Conservation (phyloP, 2,329 filamentous ascomycete species). For the Alternaria metachromatica region DNA sequence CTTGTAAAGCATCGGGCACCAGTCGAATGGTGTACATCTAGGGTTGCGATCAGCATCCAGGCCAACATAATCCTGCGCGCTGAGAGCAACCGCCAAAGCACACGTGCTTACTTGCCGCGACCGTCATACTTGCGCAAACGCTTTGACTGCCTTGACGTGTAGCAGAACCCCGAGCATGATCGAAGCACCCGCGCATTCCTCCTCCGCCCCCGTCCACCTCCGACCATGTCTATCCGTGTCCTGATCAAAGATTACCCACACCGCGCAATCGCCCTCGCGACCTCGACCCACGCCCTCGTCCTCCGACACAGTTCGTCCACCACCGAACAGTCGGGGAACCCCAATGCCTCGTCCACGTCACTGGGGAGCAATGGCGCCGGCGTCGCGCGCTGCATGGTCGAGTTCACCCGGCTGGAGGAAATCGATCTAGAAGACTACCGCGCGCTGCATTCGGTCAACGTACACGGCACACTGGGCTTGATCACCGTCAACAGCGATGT, state of each 20-base stretch:
- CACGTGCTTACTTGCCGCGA: conserved; percentile 33
- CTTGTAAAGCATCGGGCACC: conserved; percentile 25
- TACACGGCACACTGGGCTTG: conserved; percentile 85
- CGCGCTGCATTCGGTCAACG: conserved; percentile 72
- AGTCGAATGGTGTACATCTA: conserved; percentile 18
- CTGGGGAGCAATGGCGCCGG: conserved; percentile 46
- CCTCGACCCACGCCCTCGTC: conserved; percentile 78
- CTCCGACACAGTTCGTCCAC: conserved; percentile 77
- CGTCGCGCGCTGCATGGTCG: conserved; percentile 78
- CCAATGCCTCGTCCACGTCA: conserved; percentile 66
- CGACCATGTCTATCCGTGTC: conserved; percentile 67
- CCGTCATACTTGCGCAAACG: conserved; percentile 6
- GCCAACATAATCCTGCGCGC: conserved; percentile 20
- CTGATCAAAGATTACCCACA: conserved; percentile 86
- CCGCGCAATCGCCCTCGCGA: conserved; percentile 85
- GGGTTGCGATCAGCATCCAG: conserved; percentile 22
- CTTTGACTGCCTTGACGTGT: not conserved
- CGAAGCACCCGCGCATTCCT: conserved; percentile 10
- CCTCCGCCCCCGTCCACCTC: conserved; percentile 18
- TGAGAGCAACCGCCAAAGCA: conserved; percentile 24
- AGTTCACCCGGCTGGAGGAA: conserved; percentile 72
- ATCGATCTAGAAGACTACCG: conserved; percentile 78
- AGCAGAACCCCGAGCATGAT: conserved; percentile 30
- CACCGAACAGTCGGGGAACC: conserved; percentile 58
- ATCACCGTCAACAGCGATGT: conserved; percentile 85